Conservation (phyloP, 163 green algal species). For the Chloromonas sp. region DNA sequence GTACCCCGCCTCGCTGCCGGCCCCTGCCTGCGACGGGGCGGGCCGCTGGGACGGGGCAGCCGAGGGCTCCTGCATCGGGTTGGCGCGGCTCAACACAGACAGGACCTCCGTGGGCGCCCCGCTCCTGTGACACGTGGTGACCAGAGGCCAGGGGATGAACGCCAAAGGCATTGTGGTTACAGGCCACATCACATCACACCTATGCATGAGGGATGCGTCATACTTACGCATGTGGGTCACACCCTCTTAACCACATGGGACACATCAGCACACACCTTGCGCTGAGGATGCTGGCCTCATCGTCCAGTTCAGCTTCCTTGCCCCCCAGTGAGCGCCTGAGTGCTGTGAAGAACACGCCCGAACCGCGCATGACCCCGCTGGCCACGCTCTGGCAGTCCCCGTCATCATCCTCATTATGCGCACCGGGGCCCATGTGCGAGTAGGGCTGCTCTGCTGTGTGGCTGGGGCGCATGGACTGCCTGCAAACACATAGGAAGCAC, state of each 20-base stretch:
- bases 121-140: background rate
- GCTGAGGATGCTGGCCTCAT: constrained; percentile 7
- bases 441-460: background rate
- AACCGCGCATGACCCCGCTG: background rate
- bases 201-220: background rate
- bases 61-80: constrained; percentile 30
- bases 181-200: background rate
- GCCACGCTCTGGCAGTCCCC: constrained; percentile 13
- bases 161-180: background rate
- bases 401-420: background rate
- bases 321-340: constrained; percentile 19
- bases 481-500: background rate
- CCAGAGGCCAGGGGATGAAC: background rate
- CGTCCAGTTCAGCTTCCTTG: background rate
- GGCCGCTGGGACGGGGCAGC: background rate
- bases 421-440: background rate
- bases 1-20: background rate
- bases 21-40: background rate
- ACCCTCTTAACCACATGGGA: too few species aligned
- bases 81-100: constrained; percentile 8
- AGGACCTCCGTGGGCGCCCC: background rate
- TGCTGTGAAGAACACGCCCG: constrained; percentile 21
- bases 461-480: background rate
- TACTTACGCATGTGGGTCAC: background rate
- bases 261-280: background rate